Evolutionary conservation across 2,329 filamentous ascomycete genomes (phyloP).

Genomic region (Colletotrichum aenigma): DNA sequence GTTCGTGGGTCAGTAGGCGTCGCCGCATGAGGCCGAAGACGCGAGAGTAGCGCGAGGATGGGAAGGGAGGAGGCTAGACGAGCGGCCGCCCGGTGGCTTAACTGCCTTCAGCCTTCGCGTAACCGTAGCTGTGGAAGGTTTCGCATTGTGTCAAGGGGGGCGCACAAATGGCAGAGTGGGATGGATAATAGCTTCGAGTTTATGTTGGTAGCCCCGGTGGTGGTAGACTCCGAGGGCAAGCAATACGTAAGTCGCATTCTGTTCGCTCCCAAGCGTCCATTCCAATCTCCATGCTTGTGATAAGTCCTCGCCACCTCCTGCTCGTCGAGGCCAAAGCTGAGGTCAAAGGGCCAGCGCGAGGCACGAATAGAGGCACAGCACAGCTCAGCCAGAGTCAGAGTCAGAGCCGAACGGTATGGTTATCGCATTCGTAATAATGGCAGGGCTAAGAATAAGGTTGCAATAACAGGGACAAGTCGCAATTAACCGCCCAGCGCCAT

Average conservation of each 20-base stretch:
- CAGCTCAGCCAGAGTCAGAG: neutral
- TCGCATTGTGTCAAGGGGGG: neutral
- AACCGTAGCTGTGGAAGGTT: neutral
- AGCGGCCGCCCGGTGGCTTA: constrained; percentile 14
- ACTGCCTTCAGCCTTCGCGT: constrained; percentile 6
- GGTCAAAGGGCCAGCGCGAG: neutral
- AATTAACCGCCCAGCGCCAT: constrained; percentile 5
- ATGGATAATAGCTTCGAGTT: neutral
- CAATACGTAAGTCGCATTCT: neutral
- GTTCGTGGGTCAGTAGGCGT: constrained; percentile 4
- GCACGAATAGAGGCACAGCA: neutral
- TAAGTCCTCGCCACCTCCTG: neutral
- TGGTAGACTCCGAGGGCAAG: neutral
- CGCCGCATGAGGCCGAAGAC: constrained; percentile 14
- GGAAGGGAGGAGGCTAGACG: neutral
- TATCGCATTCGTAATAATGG: neutral
- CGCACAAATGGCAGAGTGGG: neutral
- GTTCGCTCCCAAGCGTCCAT: neutral
- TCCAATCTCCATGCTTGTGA: neutral
- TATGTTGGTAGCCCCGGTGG: neutral
- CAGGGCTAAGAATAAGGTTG: constrained; percentile 17
- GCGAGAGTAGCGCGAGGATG: constrained; percentile 5
- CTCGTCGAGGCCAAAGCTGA: neutral
- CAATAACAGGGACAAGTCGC: neutral
- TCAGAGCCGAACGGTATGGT: neutral